Evolutionary conservation across 2,329 filamentous ascomycete genomes (phyloP), one percentile per base, ranked within the genome.

Genomic region (Neonectria hederae): DNA sequence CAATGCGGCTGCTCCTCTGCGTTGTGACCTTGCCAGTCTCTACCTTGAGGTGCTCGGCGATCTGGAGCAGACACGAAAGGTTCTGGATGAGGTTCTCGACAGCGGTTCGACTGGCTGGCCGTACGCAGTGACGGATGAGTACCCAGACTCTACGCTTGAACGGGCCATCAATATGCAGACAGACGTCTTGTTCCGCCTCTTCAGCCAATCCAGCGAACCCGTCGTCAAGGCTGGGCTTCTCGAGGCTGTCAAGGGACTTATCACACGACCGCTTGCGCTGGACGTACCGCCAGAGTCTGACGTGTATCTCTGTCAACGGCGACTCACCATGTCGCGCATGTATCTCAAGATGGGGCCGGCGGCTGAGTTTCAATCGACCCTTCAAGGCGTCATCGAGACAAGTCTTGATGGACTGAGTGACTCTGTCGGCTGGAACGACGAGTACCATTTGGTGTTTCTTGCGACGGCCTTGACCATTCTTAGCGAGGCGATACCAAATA

Each of bases 351-450:
- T 74, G 45, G 74, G 72, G 0, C 71, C 72, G 2, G 24, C 40
- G 1, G 45, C 14, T 11, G 70, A 73, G 42, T 72, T 74, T 22
- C 70, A 76, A 5, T 57, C 62, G 10, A 60, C 46, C 9, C 54
- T 76, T 4, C 65, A 72, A 14, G 62, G 59, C 1, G 59, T 72
- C 8, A 55, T 75, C 3, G 53, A 70, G 14, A 51, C 56, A 4
- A 70, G 70, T 13, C 61, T 76, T 4, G 59, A 62, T 0, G 71
- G 59, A 0, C 48, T 76, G 3, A 57, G 40, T 9, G 72, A 76
- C 40, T 67, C 60, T 5, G 69, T 72, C 0, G 68, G 66, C 1
- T 76, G 73, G 72, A 76, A 76, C 22, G 70, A 75, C 32, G 19
- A 30, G 3, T 46, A 57, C 1, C 72, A 68, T 43, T 42, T 75